A percentile compares a stretch with the other conserved stretches of the same genome.
phyloP scores from a whole-genome alignment of 2,329 filamentous ascomycete species.

The Arthrobotrys sinensis region DNA sequence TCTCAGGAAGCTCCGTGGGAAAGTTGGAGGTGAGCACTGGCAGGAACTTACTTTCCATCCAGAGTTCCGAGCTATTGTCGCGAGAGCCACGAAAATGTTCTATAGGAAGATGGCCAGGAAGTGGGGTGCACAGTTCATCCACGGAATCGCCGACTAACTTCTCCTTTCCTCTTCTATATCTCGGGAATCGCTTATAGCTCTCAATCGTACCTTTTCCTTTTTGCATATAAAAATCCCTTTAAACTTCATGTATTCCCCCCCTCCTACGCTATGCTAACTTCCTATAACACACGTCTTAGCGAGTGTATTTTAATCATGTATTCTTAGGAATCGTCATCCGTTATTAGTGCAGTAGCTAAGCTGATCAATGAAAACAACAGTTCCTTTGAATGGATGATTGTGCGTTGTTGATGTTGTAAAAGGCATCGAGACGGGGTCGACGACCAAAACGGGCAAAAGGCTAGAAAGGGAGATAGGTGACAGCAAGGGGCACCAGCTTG shows the following conservation, averaged over 20 bases:
- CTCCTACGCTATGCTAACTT: neutral
- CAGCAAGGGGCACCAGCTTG: neutral
- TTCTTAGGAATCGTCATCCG: neutral
- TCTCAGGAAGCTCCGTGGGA: slow-evolving; percentile 19
- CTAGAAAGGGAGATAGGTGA: slow-evolving; percentile 33
- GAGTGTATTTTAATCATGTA: slow-evolving; percentile 6
- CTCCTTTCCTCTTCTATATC: neutral
- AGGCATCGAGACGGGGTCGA: slow-evolving; percentile 31
- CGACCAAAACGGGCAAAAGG: slow-evolving; percentile 32
- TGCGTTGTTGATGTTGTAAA: slow-evolving; percentile 45
- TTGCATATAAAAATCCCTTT: neutral
- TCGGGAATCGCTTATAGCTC: neutral
- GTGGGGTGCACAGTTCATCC: slow-evolving; percentile 47
- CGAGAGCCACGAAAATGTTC: slow-evolving; percentile 19
- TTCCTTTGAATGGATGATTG: neutral
- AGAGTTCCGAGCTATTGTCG: slow-evolving; percentile 24
- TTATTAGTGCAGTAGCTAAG: slow-evolving; percentile 7
- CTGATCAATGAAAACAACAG: neutral
- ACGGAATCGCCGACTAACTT: slow-evolving; percentile 34
- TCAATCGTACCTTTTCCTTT: neutral
- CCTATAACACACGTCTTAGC: neutral
- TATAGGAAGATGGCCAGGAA: slow-evolving; percentile 48
- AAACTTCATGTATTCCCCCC: neutral
- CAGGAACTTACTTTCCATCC: neutral
- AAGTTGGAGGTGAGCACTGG: slow-evolving; percentile 18